A percentile compares a stretch with the other conserved stretches of the same genome.
Conservation (phyloP, 805 yeast genomes). For the Sugiyamaella mastotermitis region DNA sequence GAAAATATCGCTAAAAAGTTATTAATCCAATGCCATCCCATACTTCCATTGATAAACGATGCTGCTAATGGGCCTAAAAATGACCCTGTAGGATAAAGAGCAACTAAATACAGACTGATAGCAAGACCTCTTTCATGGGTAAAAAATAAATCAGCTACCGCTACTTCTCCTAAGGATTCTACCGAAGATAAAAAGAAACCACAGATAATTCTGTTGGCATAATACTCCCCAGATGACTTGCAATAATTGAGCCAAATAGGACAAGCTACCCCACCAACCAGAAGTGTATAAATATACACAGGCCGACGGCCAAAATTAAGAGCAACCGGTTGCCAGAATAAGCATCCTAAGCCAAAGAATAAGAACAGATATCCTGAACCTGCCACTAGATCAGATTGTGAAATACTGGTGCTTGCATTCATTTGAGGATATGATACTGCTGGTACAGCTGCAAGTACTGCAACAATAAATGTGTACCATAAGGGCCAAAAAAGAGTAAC, state of each 20-base stretch:
- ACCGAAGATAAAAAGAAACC: slow-evolving; percentile 29
- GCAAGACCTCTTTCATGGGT: slow-evolving; percentile 47
- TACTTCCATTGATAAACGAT: slow-evolving; percentile 55
- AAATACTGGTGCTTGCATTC: not conserved
- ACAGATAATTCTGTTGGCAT: slow-evolving; percentile 8
- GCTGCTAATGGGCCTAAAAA: slow-evolving; percentile 75
- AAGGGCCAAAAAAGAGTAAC: slow-evolving; percentile 6
- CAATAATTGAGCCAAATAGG: slow-evolving; percentile 8
- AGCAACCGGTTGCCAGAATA: slow-evolving; percentile 42
- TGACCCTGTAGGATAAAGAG: slow-evolving; percentile 73
- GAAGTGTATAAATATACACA: slow-evolving; percentile 26
- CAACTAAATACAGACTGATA: slow-evolving; percentile 50
- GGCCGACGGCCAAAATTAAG: slow-evolving; percentile 40
- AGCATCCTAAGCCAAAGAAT: slow-evolving; percentile 14
- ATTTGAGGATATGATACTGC: slow-evolving; percentile 5
- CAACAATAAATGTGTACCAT: slow-evolving; percentile 6
- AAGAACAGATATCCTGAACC: slow-evolving; percentile 4
- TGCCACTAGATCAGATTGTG: slow-evolving; percentile 1
- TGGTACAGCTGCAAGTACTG: slow-evolving; percentile 9
- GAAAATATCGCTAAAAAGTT: slow-evolving; percentile 59
- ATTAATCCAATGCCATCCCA: slow-evolving; percentile 74
- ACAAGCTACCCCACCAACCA: slow-evolving; percentile 7
- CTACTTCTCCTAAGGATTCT: slow-evolving; percentile 45
- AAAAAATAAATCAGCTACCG: slow-evolving; percentile 45
- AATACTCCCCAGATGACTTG: slow-evolving; percentile 4